phyloP scores from a whole-genome alignment of 768 basidiomycete genomes.

The Porphyrellus cyaneotinctus region DNA sequence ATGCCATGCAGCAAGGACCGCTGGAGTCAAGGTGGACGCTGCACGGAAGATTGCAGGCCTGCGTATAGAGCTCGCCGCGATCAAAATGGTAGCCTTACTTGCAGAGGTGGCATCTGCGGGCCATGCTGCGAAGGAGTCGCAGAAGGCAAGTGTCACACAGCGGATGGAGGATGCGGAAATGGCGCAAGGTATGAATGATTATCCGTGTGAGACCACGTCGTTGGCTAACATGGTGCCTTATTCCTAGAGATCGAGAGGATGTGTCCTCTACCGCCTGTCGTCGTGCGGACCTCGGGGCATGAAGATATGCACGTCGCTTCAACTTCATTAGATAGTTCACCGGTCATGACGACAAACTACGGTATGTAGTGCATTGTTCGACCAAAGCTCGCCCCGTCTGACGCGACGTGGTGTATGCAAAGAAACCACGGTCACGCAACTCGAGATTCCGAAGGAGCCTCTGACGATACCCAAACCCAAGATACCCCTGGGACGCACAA shows the following conservation, averaged over 20 bases:
- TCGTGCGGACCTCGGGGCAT: neutral
- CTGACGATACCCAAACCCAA: constrained; percentile 3
- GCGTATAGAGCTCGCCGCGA: constrained; percentile 5
- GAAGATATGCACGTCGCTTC: neutral
- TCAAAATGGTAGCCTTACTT: constrained; percentile 6
- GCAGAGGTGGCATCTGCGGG: neutral
- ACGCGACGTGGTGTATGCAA: neutral
- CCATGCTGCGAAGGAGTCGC: constrained; percentile 8
- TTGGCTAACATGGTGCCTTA: neutral
- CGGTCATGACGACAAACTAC: neutral
- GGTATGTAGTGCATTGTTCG: constrained; percentile 5
- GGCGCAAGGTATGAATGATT: constrained; percentile 3
- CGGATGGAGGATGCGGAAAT: neutral
- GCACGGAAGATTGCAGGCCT: constrained; percentile 14
- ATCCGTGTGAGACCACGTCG: neutral
- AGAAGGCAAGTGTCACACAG: neutral
- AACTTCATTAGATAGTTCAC: neutral
- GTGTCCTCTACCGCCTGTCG: neutral
- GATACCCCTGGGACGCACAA: constrained; percentile 4
- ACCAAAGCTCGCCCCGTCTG: neutral
- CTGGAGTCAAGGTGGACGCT: constrained; percentile 14
- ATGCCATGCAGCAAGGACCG: constrained; percentile 13
- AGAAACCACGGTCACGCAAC: constrained; percentile 1
- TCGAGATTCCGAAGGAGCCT: neutral
- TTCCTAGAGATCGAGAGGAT: neutral